Evolutionary conservation across 148 eudicot species (phyloP), one percentile per base, ranked within the genome.

Genomic region (Vaccinium darrowii): DNA sequence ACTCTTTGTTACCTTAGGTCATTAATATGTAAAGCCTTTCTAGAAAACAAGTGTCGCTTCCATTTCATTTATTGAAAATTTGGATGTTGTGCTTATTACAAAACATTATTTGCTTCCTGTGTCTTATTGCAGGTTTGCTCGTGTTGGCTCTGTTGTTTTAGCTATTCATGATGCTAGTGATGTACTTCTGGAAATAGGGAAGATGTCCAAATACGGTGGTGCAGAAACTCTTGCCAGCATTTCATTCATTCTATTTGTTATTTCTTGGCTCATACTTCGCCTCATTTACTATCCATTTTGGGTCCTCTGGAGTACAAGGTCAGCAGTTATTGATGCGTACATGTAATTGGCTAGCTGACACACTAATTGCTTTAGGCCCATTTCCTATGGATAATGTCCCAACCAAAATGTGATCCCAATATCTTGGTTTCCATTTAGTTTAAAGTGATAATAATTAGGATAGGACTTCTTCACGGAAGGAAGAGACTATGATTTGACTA

Each of bases 91-190:
- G 18, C 63, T 82, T 51, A 30, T 69, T 23, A 63, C 25, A 27
- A 47, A 63, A 63, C 27, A 51, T 82, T 53, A 39, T 78, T 77
- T 74, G 27, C 78, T 72, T 76, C 30, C 78, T 76, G 39, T 74
- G 78, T 39, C 65, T 67, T 82, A 36, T 88, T 92, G 82, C 93
- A 96, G 99, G 87, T 96, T 96, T 89, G 89, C 91, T 75, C 99
- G 99, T 85, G 98, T 84, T 85, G 99, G 99, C 81, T 91, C 98
- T 9, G 89, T 96, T 84, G 91, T 96, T 81, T 89, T 96, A 84
- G 99, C 99, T 86, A 90, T 94, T 84, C 99, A 96, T 89, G 99
- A 96, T 89, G 98, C 98, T 30, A 96, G 95, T 86, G 99, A 96
- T 65, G 93, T 96, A 77, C 94, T 94, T 88, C 92, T 96, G 27